Percentiles rank a stretch among this genome's conserved stretches.
phyloP scores from a whole-genome alignment of 495 filamentous ascomycete species.

The Penicillium canescens region DNA sequence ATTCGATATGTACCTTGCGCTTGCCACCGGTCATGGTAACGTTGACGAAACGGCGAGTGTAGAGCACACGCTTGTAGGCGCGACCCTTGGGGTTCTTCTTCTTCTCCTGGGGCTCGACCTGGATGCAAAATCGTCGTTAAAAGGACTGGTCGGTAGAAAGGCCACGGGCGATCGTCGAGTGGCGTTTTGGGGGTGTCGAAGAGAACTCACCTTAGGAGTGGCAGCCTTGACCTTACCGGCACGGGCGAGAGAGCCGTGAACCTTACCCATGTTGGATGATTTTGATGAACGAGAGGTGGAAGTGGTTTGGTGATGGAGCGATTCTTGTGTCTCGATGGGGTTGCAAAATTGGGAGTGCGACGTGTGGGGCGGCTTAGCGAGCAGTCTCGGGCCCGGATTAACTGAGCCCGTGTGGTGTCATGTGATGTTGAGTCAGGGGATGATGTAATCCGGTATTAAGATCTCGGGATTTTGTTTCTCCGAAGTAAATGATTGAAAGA shows the following conservation, averaged over 20 bases:
- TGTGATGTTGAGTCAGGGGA: conserved; percentile 2
- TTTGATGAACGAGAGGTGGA: conserved; percentile 25
- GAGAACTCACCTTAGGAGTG: conserved; percentile 75
- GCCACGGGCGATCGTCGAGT: conserved; percentile 16
- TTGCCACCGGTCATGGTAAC: conserved; percentile 98
- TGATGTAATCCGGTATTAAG: conserved; percentile 7
- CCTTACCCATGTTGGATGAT: conserved; percentile 40
- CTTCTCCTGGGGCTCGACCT: conserved; percentile 49
- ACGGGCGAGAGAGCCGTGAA: conserved; percentile 71
- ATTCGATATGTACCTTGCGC: conserved; percentile 75
- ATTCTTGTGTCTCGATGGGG: conserved; percentile 25
- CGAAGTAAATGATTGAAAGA: background rate
- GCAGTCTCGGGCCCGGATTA: conserved; percentile 16
- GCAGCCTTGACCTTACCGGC: conserved; percentile 95
- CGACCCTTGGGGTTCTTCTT: conserved; percentile 84
- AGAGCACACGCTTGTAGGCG: conserved; percentile 95
- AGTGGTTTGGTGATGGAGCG: conserved; percentile 31
- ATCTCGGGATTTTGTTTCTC: background rate
- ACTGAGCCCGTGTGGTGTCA: conserved; percentile 9
- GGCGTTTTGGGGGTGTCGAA: conserved; percentile 8
- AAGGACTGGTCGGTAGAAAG: conserved; percentile 11
- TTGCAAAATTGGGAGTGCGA: conserved; percentile 35
- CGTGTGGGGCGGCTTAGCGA: conserved; percentile 34
- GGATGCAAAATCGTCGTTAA: conserved; percentile 26
- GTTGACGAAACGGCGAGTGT: conserved; percentile 99